phyloP scores from a whole-genome alignment of 148 eudicot species.

The Simmondsia chinensis region DNA sequence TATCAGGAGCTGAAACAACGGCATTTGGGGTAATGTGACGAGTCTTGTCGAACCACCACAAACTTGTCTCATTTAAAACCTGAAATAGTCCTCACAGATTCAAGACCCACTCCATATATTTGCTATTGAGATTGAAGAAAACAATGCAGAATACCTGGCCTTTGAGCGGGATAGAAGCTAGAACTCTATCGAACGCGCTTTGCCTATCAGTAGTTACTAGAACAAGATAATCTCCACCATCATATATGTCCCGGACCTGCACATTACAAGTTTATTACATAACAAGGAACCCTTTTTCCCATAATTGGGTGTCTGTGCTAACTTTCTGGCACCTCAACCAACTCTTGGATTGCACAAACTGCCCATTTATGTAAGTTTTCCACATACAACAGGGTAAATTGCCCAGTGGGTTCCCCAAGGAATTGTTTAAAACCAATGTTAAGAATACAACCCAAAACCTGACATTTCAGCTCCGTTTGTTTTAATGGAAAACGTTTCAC shows the following conservation, averaged over 20 bases:
- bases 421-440: too few species aligned
- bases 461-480: too few species aligned
- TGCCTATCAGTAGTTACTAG: slow-evolving; percentile 93
- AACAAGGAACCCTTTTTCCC: background rate
- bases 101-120: background rate
- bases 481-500: too few species aligned
- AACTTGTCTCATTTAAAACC: slow-evolving; percentile 94
- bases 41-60: slow-evolving; percentile 94
- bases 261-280: slow-evolving; percentile 5
- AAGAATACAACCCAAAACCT: background rate
- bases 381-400: too few species aligned
- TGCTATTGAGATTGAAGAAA: background rate
- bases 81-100: slow-evolving; percentile 12
- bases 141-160: slow-evolving; percentile 55
- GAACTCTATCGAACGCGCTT: slow-evolving; percentile 89
- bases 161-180: slow-evolving; percentile 93
- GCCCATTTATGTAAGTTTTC: too few species aligned
- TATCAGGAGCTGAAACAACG: slow-evolving; percentile 67
- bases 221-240: slow-evolving; percentile 79
- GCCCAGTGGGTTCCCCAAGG: too few species aligned
- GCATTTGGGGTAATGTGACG: slow-evolving; percentile 81
- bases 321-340: too few species aligned
- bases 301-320: too few species aligned
- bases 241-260: slow-evolving; percentile 93
- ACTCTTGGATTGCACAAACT: too few species aligned